Percentiles rank a stretch among this genome's conserved stretches.
Evolutionary conservation across 345 rosid genomes (phyloP).

Genomic region (Gossypium sturtianum): DNA sequence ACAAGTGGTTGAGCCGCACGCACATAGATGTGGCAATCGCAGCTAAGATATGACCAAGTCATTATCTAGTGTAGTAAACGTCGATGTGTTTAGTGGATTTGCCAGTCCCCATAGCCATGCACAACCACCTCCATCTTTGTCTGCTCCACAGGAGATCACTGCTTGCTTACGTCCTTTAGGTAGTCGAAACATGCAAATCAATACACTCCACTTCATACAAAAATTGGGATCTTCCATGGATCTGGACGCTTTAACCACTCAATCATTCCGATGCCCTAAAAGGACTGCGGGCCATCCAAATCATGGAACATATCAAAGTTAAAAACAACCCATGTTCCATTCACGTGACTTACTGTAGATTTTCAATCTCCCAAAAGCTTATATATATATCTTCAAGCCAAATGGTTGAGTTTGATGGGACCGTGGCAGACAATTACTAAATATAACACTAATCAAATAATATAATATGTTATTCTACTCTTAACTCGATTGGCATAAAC

Average conservation of each 20-base stretch:
- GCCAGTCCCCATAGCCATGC: not conserved
- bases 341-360: not conserved
- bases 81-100: not conserved
- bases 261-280: not conserved
- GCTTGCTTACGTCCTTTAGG: too few species aligned
- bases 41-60: not conserved
- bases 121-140: conserved; percentile 18
- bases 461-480: too few species aligned
- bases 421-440: not conserved
- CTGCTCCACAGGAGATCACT: not conserved
- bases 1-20: not conserved
- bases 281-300: conserved; percentile 8
- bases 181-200: too few species aligned
- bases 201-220: not conserved
- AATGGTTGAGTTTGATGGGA: not conserved
- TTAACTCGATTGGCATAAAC: too few species aligned
- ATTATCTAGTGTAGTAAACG: not conserved
- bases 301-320: not conserved
- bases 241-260: conserved; percentile 11
- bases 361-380: not conserved
- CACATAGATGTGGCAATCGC: not conserved
- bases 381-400: not conserved
- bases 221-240: not conserved
- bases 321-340: conserved; percentile 6
- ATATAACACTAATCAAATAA: too few species aligned